These are phyloP conservation scores for Favolaschia claudopus DNA, from an alignment of 768 basidiomycete genomes.

Conservation along the genomic window DNA sequence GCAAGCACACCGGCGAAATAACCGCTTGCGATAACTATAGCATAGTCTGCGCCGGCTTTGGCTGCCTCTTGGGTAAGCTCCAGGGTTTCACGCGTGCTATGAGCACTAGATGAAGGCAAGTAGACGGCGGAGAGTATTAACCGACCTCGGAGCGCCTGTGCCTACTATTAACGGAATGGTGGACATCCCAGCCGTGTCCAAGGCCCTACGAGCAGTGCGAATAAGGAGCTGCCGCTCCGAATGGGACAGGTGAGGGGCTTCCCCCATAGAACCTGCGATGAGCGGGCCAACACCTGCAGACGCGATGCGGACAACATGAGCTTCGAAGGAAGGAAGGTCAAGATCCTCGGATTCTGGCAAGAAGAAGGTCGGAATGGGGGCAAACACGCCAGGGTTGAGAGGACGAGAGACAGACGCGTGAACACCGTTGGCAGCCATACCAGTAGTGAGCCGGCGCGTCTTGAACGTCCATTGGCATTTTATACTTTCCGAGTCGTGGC, in stretches of 20 bases:
- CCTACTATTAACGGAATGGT: conserved; percentile 79
- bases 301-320: conserved; percentile 71
- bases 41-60: conserved; percentile 84
- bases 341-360: conserved; percentile 78
- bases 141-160: conserved; percentile 67
- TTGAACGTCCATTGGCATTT: too few species aligned
- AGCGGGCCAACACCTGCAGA: conserved; percentile 74
- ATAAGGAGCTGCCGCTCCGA: conserved; percentile 73
- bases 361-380: conserved; percentile 91
- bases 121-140: neutral
- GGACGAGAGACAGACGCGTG: conserved; percentile 50
- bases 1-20: conserved; percentile 85
- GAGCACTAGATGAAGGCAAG: neutral
- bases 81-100: conserved; percentile 83
- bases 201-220: conserved; percentile 68
- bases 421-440: conserved; percentile 54
- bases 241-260: conserved; percentile 78
- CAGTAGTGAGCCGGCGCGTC: conserved; percentile 24
- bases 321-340: conserved; percentile 75
- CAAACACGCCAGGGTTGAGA: conserved; percentile 79
- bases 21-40: conserved; percentile 85
- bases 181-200: conserved; percentile 69
- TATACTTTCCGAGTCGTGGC: too few species aligned
- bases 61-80: conserved; percentile 80
- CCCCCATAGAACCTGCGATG: conserved; percentile 85